A percentile compares a stretch with the other conserved stretches of the same genome.
phyloP scores from a whole-genome alignment of 805 yeast genomes.

The Wickerhamiella domercqiae region DNA sequence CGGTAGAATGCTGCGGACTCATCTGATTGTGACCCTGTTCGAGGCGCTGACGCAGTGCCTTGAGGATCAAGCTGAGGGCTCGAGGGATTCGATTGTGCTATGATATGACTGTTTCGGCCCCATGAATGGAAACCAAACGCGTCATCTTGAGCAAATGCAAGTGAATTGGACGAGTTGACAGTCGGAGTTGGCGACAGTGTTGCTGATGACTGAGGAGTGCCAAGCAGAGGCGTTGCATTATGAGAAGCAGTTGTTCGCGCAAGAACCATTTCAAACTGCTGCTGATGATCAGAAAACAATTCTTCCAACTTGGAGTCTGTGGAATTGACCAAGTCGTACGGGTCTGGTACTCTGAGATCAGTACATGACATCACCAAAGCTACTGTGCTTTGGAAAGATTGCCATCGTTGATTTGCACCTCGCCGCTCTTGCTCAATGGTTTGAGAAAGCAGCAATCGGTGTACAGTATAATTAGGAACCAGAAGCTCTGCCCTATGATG shows the following conservation, averaged over 20 bases:
- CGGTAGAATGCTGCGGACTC: constrained; percentile 17
- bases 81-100: neutral
- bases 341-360: constrained; percentile 1
- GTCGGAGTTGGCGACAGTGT: neutral
- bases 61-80: neutral
- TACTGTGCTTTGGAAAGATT: neutral
- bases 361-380: neutral
- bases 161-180: neutral
- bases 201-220: neutral
- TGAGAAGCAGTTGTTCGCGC: neutral
- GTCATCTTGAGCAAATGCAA: too few species aligned
- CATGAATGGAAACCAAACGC: too few species aligned
- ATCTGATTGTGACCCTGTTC: neutral
- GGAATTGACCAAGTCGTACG: neutral
- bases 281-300: constrained; percentile 7
- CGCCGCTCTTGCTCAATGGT: constrained; percentile 25
- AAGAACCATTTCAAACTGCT: constrained; percentile 9
- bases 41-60: neutral
- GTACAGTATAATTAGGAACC: constrained; percentile 29
- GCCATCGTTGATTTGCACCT: constrained; percentile 1
- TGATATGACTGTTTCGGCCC: neutral
- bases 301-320: neutral
- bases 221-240: neutral
- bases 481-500: constrained; percentile 20
- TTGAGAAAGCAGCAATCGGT: constrained; percentile 32